Base-by-base conservation (phyloP, 2,329 filamentous ascomycete species). In the Aureobasidium sp. region DNA sequence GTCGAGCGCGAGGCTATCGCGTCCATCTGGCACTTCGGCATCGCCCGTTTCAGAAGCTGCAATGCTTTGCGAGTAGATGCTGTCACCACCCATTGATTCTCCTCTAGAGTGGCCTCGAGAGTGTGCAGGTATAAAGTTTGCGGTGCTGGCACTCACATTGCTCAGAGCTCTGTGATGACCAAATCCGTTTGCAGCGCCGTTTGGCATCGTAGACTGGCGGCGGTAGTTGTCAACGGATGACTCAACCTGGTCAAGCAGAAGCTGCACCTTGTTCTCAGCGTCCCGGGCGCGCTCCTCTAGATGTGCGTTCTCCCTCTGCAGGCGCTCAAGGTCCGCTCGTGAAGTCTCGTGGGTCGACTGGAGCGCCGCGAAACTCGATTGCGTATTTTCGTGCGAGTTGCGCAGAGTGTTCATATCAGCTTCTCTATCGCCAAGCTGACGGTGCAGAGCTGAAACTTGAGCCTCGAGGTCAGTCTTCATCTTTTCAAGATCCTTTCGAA, bases 161-260 rank as follows among this genome's bases (percentile, higher is more conserved):
- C 64, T 69, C n/a, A 62, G 59, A 30, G 62, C 66, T 80, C 79
- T 73, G 78, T 84, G 63, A 74, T 76, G 51, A 74, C 74, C 65
- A 85, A 82, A 42, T 36, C 69, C 70, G 49, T 71, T 75, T 8
- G 63, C 64, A 14, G 21, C 37, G 34, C 34, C 27, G 6, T 63
- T 67, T 30, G 72, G 69, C 36, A 74, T 66, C 65, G 84, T 78
- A 5, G 83, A 84, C 68, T 85, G 91, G 44, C 94, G 89, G 60
- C 94, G 89, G 75, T 97, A 97, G 72, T 90, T 96, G 75, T 94
- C 92, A 16, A 99, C 94, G 3, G 91, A 96, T 44, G 86, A 85
- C 74, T 96, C 93, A 41, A 99, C 92, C 71, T 97, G 93, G 72
- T 97, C 91, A 13, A 99, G 85, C 54, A 99, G 85, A 69, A 96